A percentile compares a stretch with the other conserved stretches of the same genome.
These are phyloP conservation scores for Boletus pseudo-olivaceus DNA, from an alignment of 768 basidiomycete genomes.

Conservation along the genomic window DNA sequence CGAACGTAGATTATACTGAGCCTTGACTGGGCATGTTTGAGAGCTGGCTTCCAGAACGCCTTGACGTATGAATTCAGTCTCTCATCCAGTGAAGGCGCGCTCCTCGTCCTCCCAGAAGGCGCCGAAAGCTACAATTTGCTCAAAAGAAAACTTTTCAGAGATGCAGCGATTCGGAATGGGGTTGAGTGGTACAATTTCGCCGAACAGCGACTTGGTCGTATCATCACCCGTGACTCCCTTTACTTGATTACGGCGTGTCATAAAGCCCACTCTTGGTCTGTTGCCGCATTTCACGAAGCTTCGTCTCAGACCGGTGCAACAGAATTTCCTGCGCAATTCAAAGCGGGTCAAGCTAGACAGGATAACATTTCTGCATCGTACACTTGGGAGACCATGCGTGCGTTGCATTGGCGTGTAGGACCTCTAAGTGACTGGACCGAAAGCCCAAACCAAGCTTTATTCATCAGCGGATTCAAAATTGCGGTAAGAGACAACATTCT, in stretches of 20 bases:
- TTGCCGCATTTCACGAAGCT: constrained; percentile 15
- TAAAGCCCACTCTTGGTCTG: constrained; percentile 24
- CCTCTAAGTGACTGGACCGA: neutral
- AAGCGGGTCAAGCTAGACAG: neutral
- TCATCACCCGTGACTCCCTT: constrained; percentile 15
- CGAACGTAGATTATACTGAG: neutral
- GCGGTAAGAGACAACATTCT: constrained; percentile 3
- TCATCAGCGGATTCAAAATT: constrained; percentile 27
- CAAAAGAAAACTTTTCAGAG: constrained; percentile 16
- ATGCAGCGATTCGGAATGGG: constrained; percentile 19
- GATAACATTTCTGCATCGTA: constrained; percentile 2
- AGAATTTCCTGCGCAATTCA: constrained; percentile 4
- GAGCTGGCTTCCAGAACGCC: neutral
- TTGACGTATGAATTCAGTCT: constrained; percentile 8
- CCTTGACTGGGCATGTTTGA: neutral
- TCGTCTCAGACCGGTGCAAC: neutral
- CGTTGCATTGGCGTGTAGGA: constrained; percentile 11
- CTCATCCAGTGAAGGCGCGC: constrained; percentile 25
- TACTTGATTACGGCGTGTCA: constrained; percentile 23
- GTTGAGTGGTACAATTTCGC: constrained; percentile 28
- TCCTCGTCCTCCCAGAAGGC: constrained; percentile 33
- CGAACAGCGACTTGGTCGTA: constrained; percentile 5
- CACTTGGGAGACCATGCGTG: constrained; percentile 8
- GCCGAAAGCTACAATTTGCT: constrained; percentile 19
- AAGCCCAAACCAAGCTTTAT: constrained; percentile 22